phyloP scores from a whole-genome alignment of 83 land plant genomes.

The Picea abies region DNA sequence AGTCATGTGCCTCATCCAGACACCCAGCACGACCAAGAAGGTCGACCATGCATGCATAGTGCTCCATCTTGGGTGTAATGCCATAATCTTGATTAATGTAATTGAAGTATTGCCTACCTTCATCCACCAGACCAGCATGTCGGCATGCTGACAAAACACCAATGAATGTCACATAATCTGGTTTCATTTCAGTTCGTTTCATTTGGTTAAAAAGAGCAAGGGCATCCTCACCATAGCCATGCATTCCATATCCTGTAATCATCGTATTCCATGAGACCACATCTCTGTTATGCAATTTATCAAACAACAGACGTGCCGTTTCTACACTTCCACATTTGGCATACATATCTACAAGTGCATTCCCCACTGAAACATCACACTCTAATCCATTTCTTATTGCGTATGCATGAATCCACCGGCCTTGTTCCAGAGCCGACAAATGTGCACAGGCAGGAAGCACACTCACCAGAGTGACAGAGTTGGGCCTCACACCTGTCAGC shows the following conservation, averaged over 20 bases:
- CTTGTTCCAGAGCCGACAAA: constrained; percentile 4
- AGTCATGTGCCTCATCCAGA: not conserved
- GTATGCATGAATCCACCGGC: not conserved
- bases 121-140: constrained; percentile 3
- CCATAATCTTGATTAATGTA: not conserved
- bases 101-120: not conserved
- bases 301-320: not conserved
- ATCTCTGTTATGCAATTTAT: constrained; percentile 3
- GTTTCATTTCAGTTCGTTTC: not conserved
- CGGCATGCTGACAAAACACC: constrained; percentile 14
- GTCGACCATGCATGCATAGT: constrained; percentile 4
- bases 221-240: constrained; percentile 9
- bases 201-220: constrained; percentile 6
- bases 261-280: constrained; percentile 11
- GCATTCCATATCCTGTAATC: constrained; percentile 11
- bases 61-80: not conserved
- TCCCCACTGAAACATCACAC: not conserved
- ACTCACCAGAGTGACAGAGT: constrained; percentile 5
- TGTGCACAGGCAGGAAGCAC: constrained; percentile 12
- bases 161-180: constrained; percentile 3
- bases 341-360: constrained; percentile 10
- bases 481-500: not conserved
- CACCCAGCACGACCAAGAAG: constrained; percentile 8
- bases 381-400: constrained; percentile 10
- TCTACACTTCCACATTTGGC: constrained; percentile 15